Evolutionary conservation across 75 land plant species (phyloP).

Genomic region (Pinus tabuliformis): DNA sequence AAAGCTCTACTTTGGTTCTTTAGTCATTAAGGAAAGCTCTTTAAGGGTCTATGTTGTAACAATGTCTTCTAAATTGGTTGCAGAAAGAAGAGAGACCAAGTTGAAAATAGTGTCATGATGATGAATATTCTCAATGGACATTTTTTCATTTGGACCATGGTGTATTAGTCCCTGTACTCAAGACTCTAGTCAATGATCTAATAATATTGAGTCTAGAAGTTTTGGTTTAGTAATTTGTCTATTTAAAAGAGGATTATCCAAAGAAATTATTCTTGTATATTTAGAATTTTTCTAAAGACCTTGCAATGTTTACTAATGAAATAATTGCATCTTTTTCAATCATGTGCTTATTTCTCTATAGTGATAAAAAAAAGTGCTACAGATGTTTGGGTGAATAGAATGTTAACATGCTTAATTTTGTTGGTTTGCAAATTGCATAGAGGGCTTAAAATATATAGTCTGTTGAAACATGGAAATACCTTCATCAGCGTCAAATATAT

Average conservation of each 20-base stretch:
- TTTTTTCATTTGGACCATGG: constrained; percentile 25
- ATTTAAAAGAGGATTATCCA: constrained; percentile 29
- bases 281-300: constrained; percentile 26
- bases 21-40: constrained; percentile 29
- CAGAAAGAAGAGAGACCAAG: constrained; percentile 27
- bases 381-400: too few relatives aligned
- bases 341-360: not conserved
- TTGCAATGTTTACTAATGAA: constrained; percentile 25
- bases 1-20: constrained; percentile 15
- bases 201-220: constrained; percentile 37
- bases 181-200: constrained; percentile 26
- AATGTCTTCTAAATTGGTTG: constrained; percentile 13
- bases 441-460: too few relatives aligned
- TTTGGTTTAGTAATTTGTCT: constrained; percentile 18
- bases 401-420: too few relatives aligned
- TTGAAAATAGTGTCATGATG: constrained; percentile 27
- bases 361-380: too few relatives aligned
- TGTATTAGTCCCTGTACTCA: constrained; percentile 29
- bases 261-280: constrained; percentile 23
- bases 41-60: constrained; percentile 25
- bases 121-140: constrained; percentile 27
- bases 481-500: too few relatives aligned
- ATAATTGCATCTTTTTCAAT: not conserved
- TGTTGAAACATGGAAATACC: too few relatives aligned
- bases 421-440: too few relatives aligned